A percentile compares a stretch with the other conserved stretches of the same genome.
phyloP scores from a whole-genome alignment of 2,329 filamentous ascomycete genomes.

The Phaeosphaeria sp. region DNA sequence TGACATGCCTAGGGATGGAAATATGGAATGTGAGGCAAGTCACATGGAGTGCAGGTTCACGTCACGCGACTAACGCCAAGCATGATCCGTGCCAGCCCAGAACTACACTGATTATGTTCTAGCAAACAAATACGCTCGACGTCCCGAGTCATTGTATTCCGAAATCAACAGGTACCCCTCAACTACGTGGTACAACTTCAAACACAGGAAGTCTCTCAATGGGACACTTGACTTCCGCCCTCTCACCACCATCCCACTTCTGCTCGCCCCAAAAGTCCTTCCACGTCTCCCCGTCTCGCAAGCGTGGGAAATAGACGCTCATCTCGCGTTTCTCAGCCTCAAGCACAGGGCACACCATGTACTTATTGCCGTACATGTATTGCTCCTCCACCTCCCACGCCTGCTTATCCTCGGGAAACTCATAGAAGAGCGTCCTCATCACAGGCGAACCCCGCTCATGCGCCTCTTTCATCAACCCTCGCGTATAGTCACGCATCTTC shows the following conservation, averaged over 20 bases:
- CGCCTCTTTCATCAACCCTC: conserved; percentile 65
- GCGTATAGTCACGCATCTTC: conserved; percentile 63
- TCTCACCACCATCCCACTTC: conserved; percentile 48
- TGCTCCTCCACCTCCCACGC: conserved; percentile 66
- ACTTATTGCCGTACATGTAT: conserved; percentile 69
- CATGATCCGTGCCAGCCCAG: too few relatives aligned
- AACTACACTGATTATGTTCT: too few relatives aligned
- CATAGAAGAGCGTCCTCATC: conserved; percentile 69
- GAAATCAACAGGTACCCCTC: not conserved
- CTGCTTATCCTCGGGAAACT: conserved; percentile 63
- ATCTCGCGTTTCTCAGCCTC: conserved; percentile 53
- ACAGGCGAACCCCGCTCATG: conserved; percentile 66
- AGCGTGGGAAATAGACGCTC: conserved; percentile 60
- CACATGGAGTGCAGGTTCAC: not conserved
- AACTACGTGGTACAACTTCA: conserved; percentile 15
- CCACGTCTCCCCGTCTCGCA: conserved; percentile 49
- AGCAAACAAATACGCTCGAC: too few relatives aligned
- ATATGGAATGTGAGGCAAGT: not conserved
- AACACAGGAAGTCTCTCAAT: conserved; percentile 59
- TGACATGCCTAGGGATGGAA: not conserved
- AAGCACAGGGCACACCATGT: conserved; percentile 65
- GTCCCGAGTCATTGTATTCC: not conserved
- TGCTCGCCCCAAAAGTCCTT: conserved; percentile 46
- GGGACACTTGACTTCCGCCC: conserved; percentile 52
- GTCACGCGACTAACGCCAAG: too few relatives aligned